Evolutionary conservation across 2,329 filamentous ascomycete genomes (phyloP).

Genomic region (Cladosporium sp.): DNA sequence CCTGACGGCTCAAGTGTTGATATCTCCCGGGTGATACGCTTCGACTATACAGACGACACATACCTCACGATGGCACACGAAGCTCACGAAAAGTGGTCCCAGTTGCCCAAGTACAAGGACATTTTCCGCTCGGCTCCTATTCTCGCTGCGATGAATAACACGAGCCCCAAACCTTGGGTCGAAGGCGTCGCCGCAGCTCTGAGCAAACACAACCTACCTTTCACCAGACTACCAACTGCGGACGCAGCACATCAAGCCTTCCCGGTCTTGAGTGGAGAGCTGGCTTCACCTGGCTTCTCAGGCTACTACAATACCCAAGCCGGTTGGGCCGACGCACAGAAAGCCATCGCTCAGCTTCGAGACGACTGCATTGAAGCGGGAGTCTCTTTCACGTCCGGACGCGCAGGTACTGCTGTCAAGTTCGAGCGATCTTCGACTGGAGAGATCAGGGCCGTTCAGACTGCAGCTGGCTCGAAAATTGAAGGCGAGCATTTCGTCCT

Average conservation of each 20-base stretch:
- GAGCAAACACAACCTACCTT: not conserved
- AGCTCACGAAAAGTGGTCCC: conserved; percentile 22
- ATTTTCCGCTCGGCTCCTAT: conserved; percentile 10
- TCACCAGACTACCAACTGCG: conserved; percentile 5
- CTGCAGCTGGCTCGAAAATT: not conserved
- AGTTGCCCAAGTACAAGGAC: not conserved
- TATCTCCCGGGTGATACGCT: conserved; percentile 42
- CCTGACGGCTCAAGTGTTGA: conserved; percentile 43
- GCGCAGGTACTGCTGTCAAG: conserved; percentile 2
- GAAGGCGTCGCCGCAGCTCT: conserved; percentile 9
- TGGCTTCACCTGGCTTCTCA: not conserved
- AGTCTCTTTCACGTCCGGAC: conserved; percentile 10
- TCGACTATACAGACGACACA: conserved; percentile 36
- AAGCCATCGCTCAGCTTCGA: conserved; percentile 22
- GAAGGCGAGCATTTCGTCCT: conserved; percentile 27
- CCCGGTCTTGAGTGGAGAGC: not conserved
- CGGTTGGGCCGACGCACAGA: conserved; percentile 27
- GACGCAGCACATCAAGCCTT: not conserved
- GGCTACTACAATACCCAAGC: conserved; percentile 25
- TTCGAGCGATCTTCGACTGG: not conserved
- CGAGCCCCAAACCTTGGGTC: conserved; percentile 2
- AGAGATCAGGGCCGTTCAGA: not conserved
- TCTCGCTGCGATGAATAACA: conserved; percentile 13
- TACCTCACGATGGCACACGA: conserved; percentile 35
- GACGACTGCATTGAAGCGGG: conserved; percentile 12